Evolutionary conservation across 257 asterid species (phyloP).

Genomic region (Jacaranda copaia): DNA sequence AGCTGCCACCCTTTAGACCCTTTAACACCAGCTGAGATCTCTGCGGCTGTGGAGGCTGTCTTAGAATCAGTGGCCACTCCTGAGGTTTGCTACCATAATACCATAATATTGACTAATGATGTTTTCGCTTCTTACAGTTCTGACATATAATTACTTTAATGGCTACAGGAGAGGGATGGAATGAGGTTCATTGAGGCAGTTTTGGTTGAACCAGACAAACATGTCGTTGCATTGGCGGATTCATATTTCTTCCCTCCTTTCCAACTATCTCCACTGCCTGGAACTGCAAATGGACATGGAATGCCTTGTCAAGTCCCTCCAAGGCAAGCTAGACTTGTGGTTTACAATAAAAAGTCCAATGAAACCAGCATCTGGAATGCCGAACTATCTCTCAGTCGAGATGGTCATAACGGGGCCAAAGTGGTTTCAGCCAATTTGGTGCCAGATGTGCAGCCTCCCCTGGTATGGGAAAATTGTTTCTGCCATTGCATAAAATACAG

Average conservation of each 20-base stretch:
- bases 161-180: conserved; percentile 82
- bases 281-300: conserved; percentile 83
- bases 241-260: conserved; percentile 98
- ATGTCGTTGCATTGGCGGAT: conserved; percentile 91
- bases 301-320: conserved; percentile 93
- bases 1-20: no score
- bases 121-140: no score
- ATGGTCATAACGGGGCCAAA: conserved; percentile 97
- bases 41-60: no score
- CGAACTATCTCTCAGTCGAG: conserved; percentile 90
- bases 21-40: no score
- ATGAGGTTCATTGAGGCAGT: conserved; percentile 95
- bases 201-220: conserved; percentile 91
- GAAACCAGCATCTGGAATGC: conserved; percentile 96
- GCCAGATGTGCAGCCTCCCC: conserved; percentile 96
- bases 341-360: conserved; percentile 87
- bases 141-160: no score
- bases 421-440: conserved; percentile 76
- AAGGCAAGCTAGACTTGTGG: conserved; percentile 86
- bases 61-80: no score
- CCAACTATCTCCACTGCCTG: conserved; percentile 81
- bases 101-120: no score
- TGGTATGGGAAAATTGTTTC: conserved; percentile 55
- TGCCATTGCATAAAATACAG: not conserved
- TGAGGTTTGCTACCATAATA: no score